phyloP scores from a whole-genome alignment of 108 stramenopile genomes.

The Fragilariopsis cylindrus region DNA sequence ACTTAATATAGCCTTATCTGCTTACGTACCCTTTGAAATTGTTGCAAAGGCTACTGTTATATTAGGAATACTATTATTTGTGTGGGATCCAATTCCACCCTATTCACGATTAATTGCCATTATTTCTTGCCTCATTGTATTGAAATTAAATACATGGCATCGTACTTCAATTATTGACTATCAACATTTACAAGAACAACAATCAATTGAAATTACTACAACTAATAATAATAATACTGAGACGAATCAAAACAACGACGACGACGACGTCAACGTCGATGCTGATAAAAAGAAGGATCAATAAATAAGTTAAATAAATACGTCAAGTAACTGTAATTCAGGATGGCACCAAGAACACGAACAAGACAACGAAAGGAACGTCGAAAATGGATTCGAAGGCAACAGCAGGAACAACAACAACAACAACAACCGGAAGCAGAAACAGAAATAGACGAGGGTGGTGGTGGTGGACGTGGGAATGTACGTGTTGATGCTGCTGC shows the following conservation, averaged over 20 bases:
- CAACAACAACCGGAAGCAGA: conserved; percentile 13
- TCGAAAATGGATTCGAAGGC: conserved; percentile 8
- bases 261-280: background rate
- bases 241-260: too few relatives aligned
- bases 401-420: conserved; percentile 8
- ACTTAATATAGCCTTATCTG: background rate
- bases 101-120: conserved; percentile 24
- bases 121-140: conserved; percentile 17
- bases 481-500: too few relatives aligned
- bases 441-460: too few relatives aligned
- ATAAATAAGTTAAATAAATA: conserved; percentile 1
- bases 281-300: background rate
- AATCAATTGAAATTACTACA: background rate
- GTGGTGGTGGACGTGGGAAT: too few relatives aligned
- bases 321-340: too few relatives aligned
- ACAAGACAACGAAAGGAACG: conserved; percentile 2
- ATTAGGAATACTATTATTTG: conserved; percentile 44
- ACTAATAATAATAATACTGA: too few relatives aligned
- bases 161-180: background rate
- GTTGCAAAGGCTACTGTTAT: conserved; percentile 58
- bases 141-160: conserved; percentile 17
- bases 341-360: conserved; percentile 2
- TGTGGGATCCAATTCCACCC: conserved; percentile 64
- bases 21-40: conserved; percentile 34
- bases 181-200: background rate